A percentile compares a stretch with the other conserved stretches of the same genome.
Conservation (phyloP, 371 early-diverging fungal genomes). For the Zopfochytrium polystomum region DNA sequence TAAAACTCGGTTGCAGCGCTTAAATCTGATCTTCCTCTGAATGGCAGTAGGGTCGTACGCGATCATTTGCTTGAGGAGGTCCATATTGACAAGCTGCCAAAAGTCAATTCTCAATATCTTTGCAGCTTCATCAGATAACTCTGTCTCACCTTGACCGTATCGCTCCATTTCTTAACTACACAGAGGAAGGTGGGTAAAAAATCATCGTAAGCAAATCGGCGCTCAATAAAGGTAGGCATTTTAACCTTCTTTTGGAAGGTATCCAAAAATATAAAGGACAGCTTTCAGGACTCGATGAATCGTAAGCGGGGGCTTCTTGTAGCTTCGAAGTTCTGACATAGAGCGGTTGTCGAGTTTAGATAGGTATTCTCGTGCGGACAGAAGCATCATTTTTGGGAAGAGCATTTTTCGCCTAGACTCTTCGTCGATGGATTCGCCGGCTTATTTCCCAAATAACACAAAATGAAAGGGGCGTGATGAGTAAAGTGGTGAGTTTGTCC, state of each 20-base stretch:
- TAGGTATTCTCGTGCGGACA: conserved; percentile 34
- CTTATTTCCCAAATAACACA: conserved; percentile 23
- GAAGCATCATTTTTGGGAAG: conserved; percentile 50
- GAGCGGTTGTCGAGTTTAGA: conserved; percentile 38
- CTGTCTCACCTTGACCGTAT: conserved; percentile 38
- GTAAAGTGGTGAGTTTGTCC: no score
- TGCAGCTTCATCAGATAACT: not conserved
- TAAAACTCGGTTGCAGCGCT: conserved; percentile 41
- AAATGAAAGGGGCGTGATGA: no score
- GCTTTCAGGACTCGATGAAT: conserved; percentile 51
- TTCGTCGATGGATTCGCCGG: conserved; percentile 45
- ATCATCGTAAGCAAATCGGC: no score
- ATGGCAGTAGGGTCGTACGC: conserved; percentile 52
- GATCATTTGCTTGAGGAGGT: conserved; percentile 46
- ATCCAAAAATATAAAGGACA: conserved; percentile 53
- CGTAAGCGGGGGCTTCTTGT: conserved; percentile 51
- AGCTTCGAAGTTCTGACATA: conserved; percentile 50
- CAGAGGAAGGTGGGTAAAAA: conserved; percentile 2
- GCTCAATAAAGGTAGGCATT: no score
- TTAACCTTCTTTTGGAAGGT: conserved; percentile 41
- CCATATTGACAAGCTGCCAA: conserved; percentile 39
- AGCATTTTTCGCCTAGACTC: conserved; percentile 36
- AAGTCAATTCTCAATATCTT: not conserved
- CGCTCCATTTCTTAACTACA: conserved; percentile 28
- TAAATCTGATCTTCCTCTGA: conserved; percentile 51